phyloP scores from a whole-genome alignment of 768 basidiomycete species.

The Steccherinum ochraceum region DNA sequence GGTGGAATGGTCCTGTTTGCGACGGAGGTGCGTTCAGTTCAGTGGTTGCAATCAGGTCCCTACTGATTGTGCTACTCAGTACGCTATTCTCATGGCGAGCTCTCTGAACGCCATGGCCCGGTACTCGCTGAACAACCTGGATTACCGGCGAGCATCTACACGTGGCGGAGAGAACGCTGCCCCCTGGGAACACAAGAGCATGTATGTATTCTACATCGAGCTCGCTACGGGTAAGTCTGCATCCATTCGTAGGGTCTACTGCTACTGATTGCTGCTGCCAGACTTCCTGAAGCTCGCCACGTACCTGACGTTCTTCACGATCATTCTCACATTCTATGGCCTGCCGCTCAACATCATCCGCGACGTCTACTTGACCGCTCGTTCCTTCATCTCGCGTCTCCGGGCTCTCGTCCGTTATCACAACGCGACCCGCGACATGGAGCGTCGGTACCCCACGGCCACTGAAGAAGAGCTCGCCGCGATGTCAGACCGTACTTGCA shows the following conservation, averaged over 20 bases:
- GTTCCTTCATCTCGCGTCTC: conserved; percentile 84
- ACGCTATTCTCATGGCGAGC: conserved; percentile 82
- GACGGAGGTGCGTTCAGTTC: conserved; percentile 61
- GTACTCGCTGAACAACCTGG: conserved; percentile 76
- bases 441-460: conserved; percentile 89
- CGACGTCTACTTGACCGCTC: conserved; percentile 92
- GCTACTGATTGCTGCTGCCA: conserved; percentile 25
- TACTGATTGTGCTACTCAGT: conserved; percentile 42
- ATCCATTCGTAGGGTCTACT: conserved; percentile 3
- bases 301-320: conserved; percentile 88
- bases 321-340: conserved; percentile 92
- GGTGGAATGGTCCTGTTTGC: conserved; percentile 94
- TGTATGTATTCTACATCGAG: conserved; percentile 95
- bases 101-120: conserved; percentile 73
- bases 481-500: conserved; percentile 89
- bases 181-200: conserved; percentile 97
- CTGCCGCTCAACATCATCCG: conserved; percentile 95
- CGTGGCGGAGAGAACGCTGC: conserved; percentile 81
- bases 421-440: conserved; percentile 94
- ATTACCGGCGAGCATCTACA: conserved; percentile 70
- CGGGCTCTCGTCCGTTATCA: conserved; percentile 89
- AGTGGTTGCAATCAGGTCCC: too few species aligned
- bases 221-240: conserved; percentile 68
- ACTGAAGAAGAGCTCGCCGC: conserved; percentile 75
- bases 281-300: conserved; percentile 92